A percentile compares a stretch with the other conserved stretches of the same genome.
phyloP scores from a whole-genome alignment of 169 alveolate species.

The Plasmodium chabaudi region DNA sequence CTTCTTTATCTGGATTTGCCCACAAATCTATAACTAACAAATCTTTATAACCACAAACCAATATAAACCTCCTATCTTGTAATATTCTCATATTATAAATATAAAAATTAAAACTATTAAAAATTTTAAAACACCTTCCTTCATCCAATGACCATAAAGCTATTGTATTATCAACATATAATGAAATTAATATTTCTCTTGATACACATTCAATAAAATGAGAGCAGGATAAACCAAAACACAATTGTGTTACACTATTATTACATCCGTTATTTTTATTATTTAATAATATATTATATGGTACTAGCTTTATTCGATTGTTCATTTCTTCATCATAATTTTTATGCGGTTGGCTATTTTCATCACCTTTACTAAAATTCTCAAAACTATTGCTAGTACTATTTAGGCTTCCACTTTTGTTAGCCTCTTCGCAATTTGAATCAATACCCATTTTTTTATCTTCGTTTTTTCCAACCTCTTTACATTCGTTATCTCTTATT shows the following conservation, averaged over 20 bases:
- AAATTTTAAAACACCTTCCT: conserved; percentile 66
- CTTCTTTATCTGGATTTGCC: conserved; percentile 52
- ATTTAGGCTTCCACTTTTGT: no score
- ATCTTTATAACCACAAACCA: conserved; percentile 37
- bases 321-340: neutral
- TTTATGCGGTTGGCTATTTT: neutral
- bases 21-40: conserved; percentile 49
- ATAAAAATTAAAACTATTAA: conserved; percentile 53
- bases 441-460: no score
- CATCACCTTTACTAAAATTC: neutral
- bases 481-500: neutral
- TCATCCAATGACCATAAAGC: conserved; percentile 76
- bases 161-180: conserved; percentile 44
- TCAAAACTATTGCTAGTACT: no score
- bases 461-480: neutral
- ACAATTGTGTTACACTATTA: conserved; percentile 51
- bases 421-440: no score
- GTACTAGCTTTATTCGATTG: conserved; percentile 43
- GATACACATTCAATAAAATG: conserved; percentile 67
- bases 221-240: conserved; percentile 62
- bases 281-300: conserved; percentile 56
- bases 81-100: conserved; percentile 50
- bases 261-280: conserved; percentile 45
- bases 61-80: conserved; percentile 64
- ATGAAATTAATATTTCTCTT: conserved; percentile 60